phyloP scores from a whole-genome alignment of 2,329 filamentous ascomycete species.

The Aspergillus fijiensis region DNA sequence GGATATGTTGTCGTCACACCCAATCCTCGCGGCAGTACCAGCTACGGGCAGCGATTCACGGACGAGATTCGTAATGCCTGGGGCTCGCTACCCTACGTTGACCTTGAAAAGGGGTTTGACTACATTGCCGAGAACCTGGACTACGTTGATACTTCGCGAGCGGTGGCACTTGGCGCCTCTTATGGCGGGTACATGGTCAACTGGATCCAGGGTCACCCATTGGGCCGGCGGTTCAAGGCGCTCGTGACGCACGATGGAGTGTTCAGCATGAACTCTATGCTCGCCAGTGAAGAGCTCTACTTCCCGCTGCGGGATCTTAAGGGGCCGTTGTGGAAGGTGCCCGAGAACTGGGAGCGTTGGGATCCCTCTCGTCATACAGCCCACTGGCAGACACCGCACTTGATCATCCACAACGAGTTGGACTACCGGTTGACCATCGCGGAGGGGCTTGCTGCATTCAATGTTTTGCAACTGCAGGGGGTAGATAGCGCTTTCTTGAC shows the following conservation, averaged over 20 bases:
- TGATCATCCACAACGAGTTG: constrained; percentile 86
- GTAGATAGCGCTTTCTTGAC: constrained; percentile 76
- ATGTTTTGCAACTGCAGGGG: constrained; percentile 72
- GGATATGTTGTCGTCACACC: constrained; percentile 61
- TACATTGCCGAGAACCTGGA: constrained; percentile 51
- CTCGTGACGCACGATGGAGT: constrained; percentile 57
- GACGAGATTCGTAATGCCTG: constrained; percentile 54
- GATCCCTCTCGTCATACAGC: constrained; percentile 57
- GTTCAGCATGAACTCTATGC: constrained; percentile 45
- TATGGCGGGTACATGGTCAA: constrained; percentile 64
- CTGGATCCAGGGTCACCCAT: constrained; percentile 56
- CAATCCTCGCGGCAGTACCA: constrained; percentile 59
- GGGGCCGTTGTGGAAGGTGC: constrained; percentile 51
- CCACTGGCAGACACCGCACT: constrained; percentile 81
- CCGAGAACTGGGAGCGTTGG: constrained; percentile 56
- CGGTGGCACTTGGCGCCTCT: constrained; percentile 54
- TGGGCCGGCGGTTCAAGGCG: constrained; percentile 58
- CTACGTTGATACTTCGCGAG: constrained; percentile 55
- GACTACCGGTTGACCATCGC: constrained; percentile 86
- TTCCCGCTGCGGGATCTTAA: constrained; percentile 56
- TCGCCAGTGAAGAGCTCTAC: constrained; percentile 55
- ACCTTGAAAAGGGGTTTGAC: constrained; percentile 56
- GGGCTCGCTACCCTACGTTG: constrained; percentile 56
- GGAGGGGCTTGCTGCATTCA: constrained; percentile 83
- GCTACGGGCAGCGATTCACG: constrained; percentile 57